Evolutionary conservation across 2,329 filamentous ascomycete genomes (phyloP), one percentile per base, ranked within the genome.

Genomic region (Penicillium glabrum): DNA sequence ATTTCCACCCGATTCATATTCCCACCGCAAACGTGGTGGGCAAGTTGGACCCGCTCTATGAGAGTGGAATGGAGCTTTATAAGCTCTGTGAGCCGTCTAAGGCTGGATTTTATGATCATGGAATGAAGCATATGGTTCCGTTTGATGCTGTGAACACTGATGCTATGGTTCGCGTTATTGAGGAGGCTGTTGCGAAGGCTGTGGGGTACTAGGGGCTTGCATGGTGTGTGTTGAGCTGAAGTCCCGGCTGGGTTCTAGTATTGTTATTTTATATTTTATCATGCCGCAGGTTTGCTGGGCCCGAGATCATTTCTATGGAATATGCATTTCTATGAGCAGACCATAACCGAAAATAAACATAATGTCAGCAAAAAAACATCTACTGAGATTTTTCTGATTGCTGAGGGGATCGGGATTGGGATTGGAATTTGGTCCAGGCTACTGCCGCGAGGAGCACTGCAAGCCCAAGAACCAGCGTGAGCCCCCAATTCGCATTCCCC

Each of bases 21-120:
- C 73, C 73, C 3, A 76, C 75, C 16, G 69, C 73, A 13, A 70
- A 77, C 67, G 68, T 77, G 9, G 72, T 74, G 19, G 75, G 75
- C 0, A 67, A 62, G 46, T 64, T 69, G 61, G 75, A 77, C 67
- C 54, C 65, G 11, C 49, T 74, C 33, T 72, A 69, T 50, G 45
- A 64, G 3, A 56, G 67, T 24, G 59, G 70, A 7, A 56, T 74
- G 61, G 64, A 65, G 46, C 54, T 77, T 47, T 69, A 66, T 54
- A 55, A 57, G 8, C 60, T 77, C 43, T 77, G 73, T 63, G 71
- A 75, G 19, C 68, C 67, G 16, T 54, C 57, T 0, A 66, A 66
- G 54, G 66, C 66, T 51, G 61, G 60, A 11, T 63, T 68, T 35
- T 76, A 73, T 66, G 74, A 76, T 57, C 74, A 76, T 54, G 70